Percentiles rank a stretch among this genome's conserved stretches.
phyloP scores from a whole-genome alignment of 352 stramenopile species.

The Aphanomyces astaci region DNA sequence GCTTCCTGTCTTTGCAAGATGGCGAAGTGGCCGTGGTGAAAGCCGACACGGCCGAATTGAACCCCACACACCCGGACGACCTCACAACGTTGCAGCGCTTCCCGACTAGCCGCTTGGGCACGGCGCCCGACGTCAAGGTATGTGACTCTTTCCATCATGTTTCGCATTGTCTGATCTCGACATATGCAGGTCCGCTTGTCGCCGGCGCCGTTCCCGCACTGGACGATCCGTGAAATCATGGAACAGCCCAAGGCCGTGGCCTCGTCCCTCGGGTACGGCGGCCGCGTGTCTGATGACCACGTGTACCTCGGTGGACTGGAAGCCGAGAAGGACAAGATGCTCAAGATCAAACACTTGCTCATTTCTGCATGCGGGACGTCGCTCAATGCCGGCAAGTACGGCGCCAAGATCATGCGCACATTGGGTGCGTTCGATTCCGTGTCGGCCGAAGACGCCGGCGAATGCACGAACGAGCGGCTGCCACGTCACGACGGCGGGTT shows the following conservation, averaged over 20 bases:
- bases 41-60: constrained; percentile 88
- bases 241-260: constrained; percentile 96
- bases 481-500: constrained; percentile 81
- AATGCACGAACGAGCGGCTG: constrained; percentile 86
- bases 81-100: constrained; percentile 75
- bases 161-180: background rate
- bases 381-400: constrained; percentile 88
- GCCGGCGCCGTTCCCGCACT: constrained; percentile 92
- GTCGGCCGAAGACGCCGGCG: constrained; percentile 84
- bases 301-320: constrained; percentile 93
- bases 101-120: constrained; percentile 82
- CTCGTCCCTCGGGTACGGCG: constrained; percentile 89
- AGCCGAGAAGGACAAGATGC: constrained; percentile 83
- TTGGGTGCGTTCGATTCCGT: constrained; percentile 92
- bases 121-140: constrained; percentile 87
- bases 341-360: constrained; percentile 90
- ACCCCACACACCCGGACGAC: constrained; percentile 65
- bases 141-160: background rate
- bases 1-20: constrained; percentile 96
- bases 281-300: constrained; percentile 88
- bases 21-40: constrained; percentile 93
- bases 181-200: constrained; percentile 73
- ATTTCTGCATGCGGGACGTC: constrained; percentile 93
- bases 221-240: constrained; percentile 93
- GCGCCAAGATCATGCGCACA: constrained; percentile 96